phyloP scores from a whole-genome alignment of 1,139 yeast genomes.

The Magnusiomyces magnusii region DNA sequence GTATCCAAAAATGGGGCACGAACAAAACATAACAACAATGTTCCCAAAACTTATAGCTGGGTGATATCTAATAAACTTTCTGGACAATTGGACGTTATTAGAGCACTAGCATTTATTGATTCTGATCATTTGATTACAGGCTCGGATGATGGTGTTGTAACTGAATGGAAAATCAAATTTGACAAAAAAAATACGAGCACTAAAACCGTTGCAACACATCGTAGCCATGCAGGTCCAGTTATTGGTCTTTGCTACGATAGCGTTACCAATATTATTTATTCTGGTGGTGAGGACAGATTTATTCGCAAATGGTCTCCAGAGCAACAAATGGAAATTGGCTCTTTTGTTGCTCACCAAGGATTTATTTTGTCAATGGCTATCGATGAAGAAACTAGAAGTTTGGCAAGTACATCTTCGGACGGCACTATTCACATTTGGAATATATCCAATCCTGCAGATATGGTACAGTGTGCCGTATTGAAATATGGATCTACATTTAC shows the following conservation, averaged over 20 bases:
- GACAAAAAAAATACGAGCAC: conserved; percentile 8
- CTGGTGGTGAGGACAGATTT: conserved; percentile 24
- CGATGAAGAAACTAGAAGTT: conserved; percentile 19
- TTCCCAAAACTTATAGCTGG: conserved; percentile 5
- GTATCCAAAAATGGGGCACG: neutral
- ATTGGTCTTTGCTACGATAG: conserved; percentile 21
- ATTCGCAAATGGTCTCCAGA: conserved; percentile 18
- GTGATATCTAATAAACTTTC: conserved; percentile 4
- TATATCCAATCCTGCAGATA: neutral
- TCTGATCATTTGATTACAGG: conserved; percentile 19
- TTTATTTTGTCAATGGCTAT: conserved; percentile 21
- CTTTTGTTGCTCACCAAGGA: conserved; percentile 20
- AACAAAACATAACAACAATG: neutral
- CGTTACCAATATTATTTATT: conserved; percentile 18
- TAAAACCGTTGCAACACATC: conserved; percentile 12
- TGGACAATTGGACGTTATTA: conserved; percentile 17
- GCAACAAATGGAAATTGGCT: conserved; percentile 3
- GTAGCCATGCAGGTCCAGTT: conserved; percentile 23
- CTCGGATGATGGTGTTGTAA: conserved; percentile 23
- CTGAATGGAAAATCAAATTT: conserved; percentile 19
- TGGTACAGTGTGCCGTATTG: neutral
- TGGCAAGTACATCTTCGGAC: conserved; percentile 27
- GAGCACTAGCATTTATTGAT: conserved; percentile 17
- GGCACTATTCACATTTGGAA: conserved; percentile 24
- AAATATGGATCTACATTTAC: neutral